phyloP scores from a whole-genome alignment of 768 basidiomycete species.

The Coprinopsis cinerea region DNA sequence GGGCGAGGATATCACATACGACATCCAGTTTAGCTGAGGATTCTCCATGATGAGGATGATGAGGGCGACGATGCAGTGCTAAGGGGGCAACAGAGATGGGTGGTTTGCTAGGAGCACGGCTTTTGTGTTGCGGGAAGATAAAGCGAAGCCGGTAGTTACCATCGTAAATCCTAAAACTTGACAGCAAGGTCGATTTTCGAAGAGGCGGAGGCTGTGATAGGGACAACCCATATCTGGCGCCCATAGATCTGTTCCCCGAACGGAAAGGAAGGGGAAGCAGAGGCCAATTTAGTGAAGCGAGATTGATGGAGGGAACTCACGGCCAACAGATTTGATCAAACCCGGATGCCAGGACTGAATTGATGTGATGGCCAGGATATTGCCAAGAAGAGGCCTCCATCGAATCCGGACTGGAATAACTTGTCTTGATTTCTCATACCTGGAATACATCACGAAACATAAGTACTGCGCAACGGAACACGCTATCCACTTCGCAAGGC shows the following conservation, averaged over 20 bases:
- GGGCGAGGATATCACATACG: slow-evolving; percentile 19
- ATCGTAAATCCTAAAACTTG: slow-evolving; percentile 6
- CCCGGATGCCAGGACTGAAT: not conserved
- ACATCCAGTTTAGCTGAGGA: slow-evolving; percentile 30
- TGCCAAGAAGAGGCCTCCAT: not conserved
- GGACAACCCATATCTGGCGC: slow-evolving; percentile 8
- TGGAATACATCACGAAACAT: not conserved
- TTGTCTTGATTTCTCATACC: not conserved
- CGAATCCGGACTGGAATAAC: not conserved
- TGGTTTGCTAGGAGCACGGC: slow-evolving; percentile 11
- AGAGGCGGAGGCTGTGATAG: slow-evolving; percentile 7
- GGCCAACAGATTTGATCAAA: not conserved
- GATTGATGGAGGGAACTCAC: slow-evolving; percentile 1
- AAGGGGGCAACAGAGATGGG: slow-evolving; percentile 5
- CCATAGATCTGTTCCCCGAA: slow-evolving; percentile 4
- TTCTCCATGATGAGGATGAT: slow-evolving; percentile 19
- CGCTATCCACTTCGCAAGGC: too few species aligned
- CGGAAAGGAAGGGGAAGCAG: not conserved
- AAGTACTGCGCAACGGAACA: too few species aligned
- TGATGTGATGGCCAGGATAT: not conserved
- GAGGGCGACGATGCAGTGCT: slow-evolving; percentile 6
- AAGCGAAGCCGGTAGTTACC: slow-evolving; percentile 6
- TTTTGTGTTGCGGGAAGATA: slow-evolving; percentile 8
- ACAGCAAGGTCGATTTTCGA: slow-evolving; percentile 9
- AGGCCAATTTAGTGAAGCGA: not conserved